Evolutionary conservation across 2,329 filamentous ascomycete species (phyloP).

Genomic region (Gremmenia infestans): DNA sequence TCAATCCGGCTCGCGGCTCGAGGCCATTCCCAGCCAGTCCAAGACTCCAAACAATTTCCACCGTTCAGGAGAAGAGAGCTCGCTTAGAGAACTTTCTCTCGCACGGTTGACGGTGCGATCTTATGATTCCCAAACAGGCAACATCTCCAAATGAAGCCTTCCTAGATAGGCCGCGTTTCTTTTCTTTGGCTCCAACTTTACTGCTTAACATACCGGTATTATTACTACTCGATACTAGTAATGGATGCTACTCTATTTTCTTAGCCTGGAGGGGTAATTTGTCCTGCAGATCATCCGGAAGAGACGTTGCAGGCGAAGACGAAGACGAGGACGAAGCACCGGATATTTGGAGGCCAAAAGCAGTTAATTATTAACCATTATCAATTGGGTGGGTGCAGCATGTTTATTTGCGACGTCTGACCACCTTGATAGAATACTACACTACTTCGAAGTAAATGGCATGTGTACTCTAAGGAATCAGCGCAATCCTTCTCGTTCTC

Average conservation of each 20-base stretch:
- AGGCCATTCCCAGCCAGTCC: not conserved
- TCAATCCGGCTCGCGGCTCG: too few species aligned
- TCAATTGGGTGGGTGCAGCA: not conserved
- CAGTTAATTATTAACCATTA: not conserved
- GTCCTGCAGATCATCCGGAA: not conserved
- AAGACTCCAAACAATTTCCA: not conserved
- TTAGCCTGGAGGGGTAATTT: not conserved
- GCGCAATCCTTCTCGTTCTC: not conserved
- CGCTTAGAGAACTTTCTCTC: not conserved
- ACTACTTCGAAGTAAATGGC: too few species aligned
- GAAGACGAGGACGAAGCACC: not conserved
- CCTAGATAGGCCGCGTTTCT: constrained; percentile 1
- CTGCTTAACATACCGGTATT: not conserved
- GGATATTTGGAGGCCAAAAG: not conserved
- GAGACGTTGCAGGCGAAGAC: not conserved
- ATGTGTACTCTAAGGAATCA: too few species aligned
- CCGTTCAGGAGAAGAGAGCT: not conserved
- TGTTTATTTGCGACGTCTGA: too few species aligned
- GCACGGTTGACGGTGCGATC: not conserved
- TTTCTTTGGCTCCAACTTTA: not conserved
- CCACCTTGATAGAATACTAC: too few species aligned
- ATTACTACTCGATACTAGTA: not conserved
- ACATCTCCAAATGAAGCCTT: constrained; percentile 2
- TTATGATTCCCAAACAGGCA: not conserved
- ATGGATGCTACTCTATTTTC: not conserved